Conservation (phyloP, 495 filamentous ascomycete species). For the Rusavskia elegans region DNA sequence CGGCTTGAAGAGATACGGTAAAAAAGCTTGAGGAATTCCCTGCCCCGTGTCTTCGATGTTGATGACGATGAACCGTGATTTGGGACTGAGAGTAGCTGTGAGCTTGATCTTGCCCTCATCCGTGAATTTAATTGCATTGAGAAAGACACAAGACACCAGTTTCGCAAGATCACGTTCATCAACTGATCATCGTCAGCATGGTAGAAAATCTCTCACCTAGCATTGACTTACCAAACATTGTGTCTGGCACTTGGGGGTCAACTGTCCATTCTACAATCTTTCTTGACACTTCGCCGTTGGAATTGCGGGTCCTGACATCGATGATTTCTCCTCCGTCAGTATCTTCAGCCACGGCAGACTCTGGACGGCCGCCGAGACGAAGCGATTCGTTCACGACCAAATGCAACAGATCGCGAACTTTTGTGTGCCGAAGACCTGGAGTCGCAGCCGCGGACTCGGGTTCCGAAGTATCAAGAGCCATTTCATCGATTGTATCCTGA, state of each 20-base stretch:
- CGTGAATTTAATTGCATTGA: slow-evolving; percentile 73
- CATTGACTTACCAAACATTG: slow-evolving; percentile 34
- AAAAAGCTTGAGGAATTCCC: slow-evolving; percentile 54
- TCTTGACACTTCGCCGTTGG: slow-evolving; percentile 39
- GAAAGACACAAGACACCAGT: slow-evolving; percentile 54
- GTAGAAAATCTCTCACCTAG: neutral
- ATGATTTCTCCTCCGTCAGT: slow-evolving; percentile 52
- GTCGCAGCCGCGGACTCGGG: slow-evolving; percentile 27
- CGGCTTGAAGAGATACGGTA: slow-evolving; percentile 58
- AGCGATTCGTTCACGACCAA: slow-evolving; percentile 55
- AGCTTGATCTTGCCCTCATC: slow-evolving; percentile 51
- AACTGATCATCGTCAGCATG: slow-evolving; percentile 16
- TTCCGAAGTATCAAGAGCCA: slow-evolving; percentile 18
- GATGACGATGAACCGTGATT: slow-evolving; percentile 40
- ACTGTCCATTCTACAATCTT: slow-evolving; percentile 56
- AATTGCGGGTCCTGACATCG: slow-evolving; percentile 41
- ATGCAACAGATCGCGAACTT: slow-evolving; percentile 49
- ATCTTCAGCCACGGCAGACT: slow-evolving; percentile 42
- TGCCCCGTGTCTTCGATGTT: slow-evolving; percentile 53
- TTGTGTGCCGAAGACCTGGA: slow-evolving; percentile 39
- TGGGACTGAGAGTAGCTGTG: slow-evolving; percentile 32
- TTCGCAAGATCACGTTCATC: slow-evolving; percentile 63
- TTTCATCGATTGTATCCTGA: neutral
- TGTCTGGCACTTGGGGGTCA: slow-evolving; percentile 46
- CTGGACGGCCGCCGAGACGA: slow-evolving; percentile 56